Base-by-base conservation (phyloP, 2,329 filamentous ascomycete species). In the Penicillium griseofulvum region DNA sequence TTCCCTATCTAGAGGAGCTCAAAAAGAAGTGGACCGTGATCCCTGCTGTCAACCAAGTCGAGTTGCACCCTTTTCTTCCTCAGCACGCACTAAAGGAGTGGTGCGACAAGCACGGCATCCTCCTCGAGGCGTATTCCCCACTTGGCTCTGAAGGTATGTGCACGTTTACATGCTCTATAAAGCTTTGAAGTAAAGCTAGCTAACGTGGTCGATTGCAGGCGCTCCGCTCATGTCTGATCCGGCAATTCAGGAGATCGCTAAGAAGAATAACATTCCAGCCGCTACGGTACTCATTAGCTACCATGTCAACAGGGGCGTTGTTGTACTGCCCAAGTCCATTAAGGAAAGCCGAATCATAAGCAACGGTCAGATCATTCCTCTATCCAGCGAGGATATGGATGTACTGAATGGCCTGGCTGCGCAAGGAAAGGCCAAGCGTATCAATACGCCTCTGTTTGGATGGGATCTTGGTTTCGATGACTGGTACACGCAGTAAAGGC, bases 1-100 rank as follows among this genome's bases (percentile, higher is more conserved):
- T 62, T 41, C 55, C 57, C 11, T 60, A 65, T 31, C 43, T 64
- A 3, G 55, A 65, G 38, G 52, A 61, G 36, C 56, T 64, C 4
- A 37, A 57, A 14, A 61, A 56, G 53, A 57, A 43, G 11, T 61
- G 58, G 55, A 58, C 49, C 11, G 53, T 64, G 7, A 51, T 63
- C 11, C 68, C 67, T n/a, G 60, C 59, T 29, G 65, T 74, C 46
- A 70, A 72, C 43, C 68, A 74, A 54, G 67, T 75, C 43, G 73
- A 76, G 56, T 55, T 71, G 2, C 73, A 76, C 52, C 72, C 73
- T n/a, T 74, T 70, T 54, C 65, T 72, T 24, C 72, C 71, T 36
- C 73, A 75, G 49, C 67, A 69, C 33, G 65, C 69, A 22, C 64
- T 75, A 33, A 65, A 68, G 37, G 56, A 71, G 29, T 76, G 66